A percentile compares a stretch with the other conserved stretches of the same genome.
Conservation (phyloP, 345 rosid genomes). For the Citrus glauca region DNA sequence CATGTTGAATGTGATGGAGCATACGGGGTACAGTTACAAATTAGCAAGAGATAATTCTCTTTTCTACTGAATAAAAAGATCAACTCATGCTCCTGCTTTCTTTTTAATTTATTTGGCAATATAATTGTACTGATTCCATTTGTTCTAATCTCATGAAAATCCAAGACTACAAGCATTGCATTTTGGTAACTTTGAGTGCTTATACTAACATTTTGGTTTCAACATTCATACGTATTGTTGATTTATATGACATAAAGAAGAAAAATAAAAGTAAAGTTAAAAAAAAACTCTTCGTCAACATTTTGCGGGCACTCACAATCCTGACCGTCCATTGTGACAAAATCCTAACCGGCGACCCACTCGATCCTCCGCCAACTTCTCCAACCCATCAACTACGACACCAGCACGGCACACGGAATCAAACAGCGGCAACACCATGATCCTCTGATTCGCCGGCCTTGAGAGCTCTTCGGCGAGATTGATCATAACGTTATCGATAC, state of each 20-base stretch:
- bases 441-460: constrained; percentile 62
- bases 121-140: too few relatives aligned
- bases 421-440: constrained; percentile 60
- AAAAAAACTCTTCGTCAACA: too few relatives aligned
- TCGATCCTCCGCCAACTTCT: constrained; percentile 40
- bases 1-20: neutral
- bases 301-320: neutral
- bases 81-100: neutral
- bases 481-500: constrained; percentile 45
- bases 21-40: neutral
- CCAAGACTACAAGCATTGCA: too few relatives aligned
- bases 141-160: too few relatives aligned
- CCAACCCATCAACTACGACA: constrained; percentile 60
- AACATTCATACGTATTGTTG: too few relatives aligned
- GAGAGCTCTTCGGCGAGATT: constrained; percentile 68
- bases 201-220: too few relatives aligned
- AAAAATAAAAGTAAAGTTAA: too few relatives aligned
- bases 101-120: neutral
- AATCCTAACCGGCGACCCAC: constrained; percentile 16
- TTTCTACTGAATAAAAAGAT: too few relatives aligned
- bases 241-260: too few relatives aligned
- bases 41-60: neutral
- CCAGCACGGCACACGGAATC: constrained; percentile 81
- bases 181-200: too few relatives aligned
- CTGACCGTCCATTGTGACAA: neutral